Evolutionary conservation across 768 basidiomycete genomes (phyloP), one percentile per base, ranked within the genome.

Genomic region (Mrakia frigida): DNA sequence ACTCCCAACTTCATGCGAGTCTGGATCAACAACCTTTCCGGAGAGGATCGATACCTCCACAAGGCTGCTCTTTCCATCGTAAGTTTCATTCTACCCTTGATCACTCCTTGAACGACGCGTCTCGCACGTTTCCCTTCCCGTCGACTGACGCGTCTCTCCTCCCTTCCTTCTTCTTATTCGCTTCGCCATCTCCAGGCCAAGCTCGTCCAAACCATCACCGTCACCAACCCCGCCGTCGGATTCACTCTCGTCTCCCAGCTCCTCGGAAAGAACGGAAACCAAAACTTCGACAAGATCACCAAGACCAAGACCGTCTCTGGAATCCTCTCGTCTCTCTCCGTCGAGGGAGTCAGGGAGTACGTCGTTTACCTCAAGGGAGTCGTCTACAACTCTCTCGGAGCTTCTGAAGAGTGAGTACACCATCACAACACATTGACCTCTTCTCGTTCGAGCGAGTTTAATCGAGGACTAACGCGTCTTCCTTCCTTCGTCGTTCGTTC

Each of bases 21-120:
- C 52, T 96, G 95, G 93, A 95, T 96, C 77, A 96, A 96, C 82
- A 94, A 98, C 83, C 86, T 99, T 31, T 91, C 93, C 0, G 90
- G 92, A 73, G 87, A 87, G 63, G 95, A 98, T 83, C 88, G 94
- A 70, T 91, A 94, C 82, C 84, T 98, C 65, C 92, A 96, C 85
- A 94, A 93, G 83, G 90, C 91, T 25, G 93, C 96, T 2, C 87
- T 87, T 76, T 89, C 92, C 82, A 90, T 93, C 81, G 96, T 92
- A 80, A 61, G 90, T 83, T 33, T 23, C 13, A 2, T 21, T 35
- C 9, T 63, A n/a, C 25, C 25, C 60, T 13, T 65, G 60, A 5
- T 16, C 23, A n/a, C 43, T 7, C 39, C 18, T 52, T 46, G 41
- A 23, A 0, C 23, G 16, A 25, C 9, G 14, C 63, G 37, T 65